Conservation (phyloP, 441 rosid genomes). For the Corymbia calophylla region DNA sequence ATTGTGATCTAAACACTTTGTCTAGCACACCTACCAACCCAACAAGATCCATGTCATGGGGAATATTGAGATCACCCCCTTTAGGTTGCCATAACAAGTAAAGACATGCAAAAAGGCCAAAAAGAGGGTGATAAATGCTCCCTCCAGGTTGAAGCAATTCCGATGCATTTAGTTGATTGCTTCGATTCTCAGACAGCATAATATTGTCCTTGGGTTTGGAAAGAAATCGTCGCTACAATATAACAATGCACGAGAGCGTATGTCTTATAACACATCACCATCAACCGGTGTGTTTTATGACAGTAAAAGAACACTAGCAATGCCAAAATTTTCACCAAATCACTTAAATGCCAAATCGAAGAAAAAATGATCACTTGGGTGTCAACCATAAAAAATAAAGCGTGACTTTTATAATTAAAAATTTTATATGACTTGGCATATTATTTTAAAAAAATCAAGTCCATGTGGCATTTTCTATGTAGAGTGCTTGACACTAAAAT, state of each 20-base stretch:
- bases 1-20: background rate
- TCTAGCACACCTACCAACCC: background rate
- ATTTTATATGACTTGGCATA: too few species aligned
- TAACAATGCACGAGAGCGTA: background rate
- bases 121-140: background rate
- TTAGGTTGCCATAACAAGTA: background rate
- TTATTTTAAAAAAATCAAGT: too few species aligned
- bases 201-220: background rate
- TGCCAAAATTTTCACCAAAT: too few species aligned
- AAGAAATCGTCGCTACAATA: background rate
- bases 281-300: background rate
- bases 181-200: background rate
- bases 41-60: background rate
- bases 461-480: too few species aligned
- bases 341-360: too few species aligned
- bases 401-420: too few species aligned
- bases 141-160: background rate
- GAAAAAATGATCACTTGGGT: too few species aligned
- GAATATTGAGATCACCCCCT: background rate
- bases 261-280: background rate
- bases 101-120: background rate
- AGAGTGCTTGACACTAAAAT: too few species aligned
- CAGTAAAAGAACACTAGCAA: too few species aligned
- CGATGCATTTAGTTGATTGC: background rate
- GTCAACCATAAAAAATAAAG: too few species aligned